Evolutionary conservation across 768 basidiomycete genomes (phyloP), one percentile per base, ranked within the genome.

Genomic region (Tylopilus balloui): DNA sequence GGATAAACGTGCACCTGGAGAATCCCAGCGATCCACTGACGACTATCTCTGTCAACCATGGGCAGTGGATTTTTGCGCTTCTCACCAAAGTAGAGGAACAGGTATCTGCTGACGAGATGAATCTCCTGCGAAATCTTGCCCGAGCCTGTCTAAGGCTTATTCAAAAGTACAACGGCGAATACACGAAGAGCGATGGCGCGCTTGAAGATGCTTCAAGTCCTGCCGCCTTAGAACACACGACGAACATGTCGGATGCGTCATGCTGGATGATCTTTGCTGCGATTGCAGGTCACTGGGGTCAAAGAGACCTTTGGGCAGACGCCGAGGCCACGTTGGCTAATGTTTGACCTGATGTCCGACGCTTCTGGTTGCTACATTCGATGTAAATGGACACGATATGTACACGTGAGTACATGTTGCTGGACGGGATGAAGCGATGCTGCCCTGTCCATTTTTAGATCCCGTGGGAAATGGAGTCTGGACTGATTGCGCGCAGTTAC

Each of bases 231-330:
- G 36, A 44, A 42, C 28, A 55, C 20, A 35, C 71, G 71, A 62
- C 52, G 58, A 41, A 60, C 63, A 71, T 73, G 60, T 58, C 61
- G 36, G 71, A 70, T 34, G 47, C 72, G 46, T 78, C 84, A 9
- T 88, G 86, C 59, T 92, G 90, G 90, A 74, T 91, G 52, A 71
- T 88, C 31, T 71, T 92, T 6, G 69, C 82, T 6, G 77, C 78
- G 2, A 69, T 92, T 40, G 75, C 78, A 21, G 78, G 76, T 17
- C 65, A 84, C 3, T 92, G 90, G 90, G 83, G 79, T 20, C 90
- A 92, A 69, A 74, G 71, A 44, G 90, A 92, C 63, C 67, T 92
- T 35, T 92, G 88, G 89, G 69, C 69, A 66, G 88, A 91, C 59
- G 87, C 84, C 19, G 80, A 83, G 58, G 70, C 67, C n/a, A 70